Evolutionary conservation across 352 stramenopile genomes (phyloP).

Genomic region (Phytophthora syringae): DNA sequence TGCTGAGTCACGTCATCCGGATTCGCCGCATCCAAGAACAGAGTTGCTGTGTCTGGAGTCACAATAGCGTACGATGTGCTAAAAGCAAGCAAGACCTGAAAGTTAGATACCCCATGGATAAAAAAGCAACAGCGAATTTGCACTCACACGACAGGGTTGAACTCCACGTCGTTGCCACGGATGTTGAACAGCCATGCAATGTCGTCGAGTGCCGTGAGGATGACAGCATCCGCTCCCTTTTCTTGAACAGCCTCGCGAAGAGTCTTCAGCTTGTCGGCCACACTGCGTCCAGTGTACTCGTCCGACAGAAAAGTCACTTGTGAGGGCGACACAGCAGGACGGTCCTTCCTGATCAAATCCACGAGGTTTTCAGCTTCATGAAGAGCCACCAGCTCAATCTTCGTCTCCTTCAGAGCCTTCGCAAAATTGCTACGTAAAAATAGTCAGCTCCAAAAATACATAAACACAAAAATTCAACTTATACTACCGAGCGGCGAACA

Average conservation of each 20-base stretch:
- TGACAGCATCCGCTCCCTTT: slow-evolving; percentile 92
- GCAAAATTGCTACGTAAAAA: slow-evolving; percentile 56
- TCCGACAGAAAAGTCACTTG: slow-evolving; percentile 93
- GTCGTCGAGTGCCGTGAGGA: slow-evolving; percentile 97
- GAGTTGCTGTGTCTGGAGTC: slow-evolving; percentile 82
- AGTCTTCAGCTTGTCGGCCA: slow-evolving; percentile 91
- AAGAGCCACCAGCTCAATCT: slow-evolving; percentile 75
- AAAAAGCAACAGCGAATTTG: neutral
- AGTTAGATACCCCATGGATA: slow-evolving; percentile 6
- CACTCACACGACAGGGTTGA: slow-evolving; percentile 97
- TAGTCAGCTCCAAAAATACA: neutral
- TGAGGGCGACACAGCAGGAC: slow-evolving; percentile 71
- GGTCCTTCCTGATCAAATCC: slow-evolving; percentile 94
- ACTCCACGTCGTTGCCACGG: slow-evolving; percentile 96
- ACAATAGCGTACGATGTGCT: slow-evolving; percentile 95
- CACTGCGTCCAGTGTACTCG: slow-evolving; percentile 92
- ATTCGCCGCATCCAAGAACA: slow-evolving; percentile 93
- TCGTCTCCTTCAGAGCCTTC: slow-evolving; percentile 68
- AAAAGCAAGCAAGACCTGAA: slow-evolving; percentile 4
- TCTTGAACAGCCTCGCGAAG: slow-evolving; percentile 85
- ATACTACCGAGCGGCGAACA: slow-evolving; percentile 71
- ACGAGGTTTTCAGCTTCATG: slow-evolving; percentile 94
- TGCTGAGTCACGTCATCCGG: slow-evolving; percentile 63
- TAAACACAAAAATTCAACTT: slow-evolving; percentile 5
- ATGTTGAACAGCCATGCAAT: slow-evolving; percentile 99